These are phyloP conservation scores for Flueggea neowawraea DNA, from an alignment of 441 rosid species.

Conservation along the genomic window DNA sequence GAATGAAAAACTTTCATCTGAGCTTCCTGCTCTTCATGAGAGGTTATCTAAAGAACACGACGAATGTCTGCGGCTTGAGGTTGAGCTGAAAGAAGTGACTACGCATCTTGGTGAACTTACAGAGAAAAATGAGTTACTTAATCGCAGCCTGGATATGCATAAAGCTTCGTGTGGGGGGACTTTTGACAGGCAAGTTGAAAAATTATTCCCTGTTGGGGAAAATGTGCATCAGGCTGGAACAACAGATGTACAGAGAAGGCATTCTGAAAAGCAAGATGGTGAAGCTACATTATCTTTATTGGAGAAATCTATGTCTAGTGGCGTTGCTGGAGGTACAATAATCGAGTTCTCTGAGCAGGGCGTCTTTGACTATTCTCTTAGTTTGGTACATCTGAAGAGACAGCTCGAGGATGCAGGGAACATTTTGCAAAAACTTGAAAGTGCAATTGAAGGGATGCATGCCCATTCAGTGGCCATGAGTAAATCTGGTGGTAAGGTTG, in stretches of 20 bases:
- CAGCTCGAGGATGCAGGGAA: conserved; percentile 59
- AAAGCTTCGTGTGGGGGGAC: conserved; percentile 40
- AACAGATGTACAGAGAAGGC: conserved; percentile 19
- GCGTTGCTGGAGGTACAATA: conserved; percentile 12
- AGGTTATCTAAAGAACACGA: conserved; percentile 42
- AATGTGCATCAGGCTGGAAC: conserved; percentile 26
- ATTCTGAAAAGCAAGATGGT: conserved; percentile 22
- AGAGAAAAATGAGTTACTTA: conserved; percentile 50
- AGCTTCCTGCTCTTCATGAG: conserved; percentile 57
- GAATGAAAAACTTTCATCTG: conserved; percentile 56
- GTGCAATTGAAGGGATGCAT: conserved; percentile 52
- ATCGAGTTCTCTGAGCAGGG: conserved; percentile 10
- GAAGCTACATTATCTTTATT: conserved; percentile 16
- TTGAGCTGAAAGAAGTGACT: conserved; percentile 44
- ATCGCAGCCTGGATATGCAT: conserved; percentile 40
- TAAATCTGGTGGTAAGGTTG: conserved; percentile 40
- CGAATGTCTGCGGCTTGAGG: conserved; percentile 39
- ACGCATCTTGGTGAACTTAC: conserved; percentile 46
- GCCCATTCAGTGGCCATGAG: conserved; percentile 29
- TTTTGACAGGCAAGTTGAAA: conserved; percentile 26
- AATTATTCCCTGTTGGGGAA: conserved; percentile 23
- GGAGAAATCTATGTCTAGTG: conserved; percentile 15
- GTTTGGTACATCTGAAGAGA: conserved; percentile 41
- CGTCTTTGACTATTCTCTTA: conserved; percentile 36
- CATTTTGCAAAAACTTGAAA: conserved; percentile 57